These are phyloP conservation scores for Fusarium sp. DNA, from an alignment of 2,329 filamentous ascomycete genomes.

Conservation along the genomic window DNA sequence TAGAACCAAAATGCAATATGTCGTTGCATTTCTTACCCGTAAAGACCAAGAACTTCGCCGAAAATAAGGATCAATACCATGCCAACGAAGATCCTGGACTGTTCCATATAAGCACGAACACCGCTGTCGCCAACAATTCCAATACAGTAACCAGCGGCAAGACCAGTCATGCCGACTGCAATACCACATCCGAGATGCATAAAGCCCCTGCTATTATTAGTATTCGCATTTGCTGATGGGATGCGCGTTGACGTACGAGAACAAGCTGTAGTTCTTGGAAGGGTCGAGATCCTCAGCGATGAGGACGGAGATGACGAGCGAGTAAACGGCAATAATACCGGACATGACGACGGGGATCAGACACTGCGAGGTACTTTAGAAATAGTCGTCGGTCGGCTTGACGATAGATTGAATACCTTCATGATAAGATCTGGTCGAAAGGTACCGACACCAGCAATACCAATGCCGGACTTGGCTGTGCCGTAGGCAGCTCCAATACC, in stretches of 20 bases:
- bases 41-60: constrained; percentile 95
- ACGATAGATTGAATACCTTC: constrained; percentile 70
- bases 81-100: constrained; percentile 95
- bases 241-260: constrained; percentile 68
- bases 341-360: constrained; percentile 96
- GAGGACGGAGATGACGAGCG: constrained; percentile 94
- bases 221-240: background rate
- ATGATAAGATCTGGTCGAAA: constrained; percentile 90
- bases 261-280: constrained; percentile 81
- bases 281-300: constrained; percentile 91
- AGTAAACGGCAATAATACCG: constrained; percentile 98
- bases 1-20: background rate
- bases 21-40: constrained; percentile 75
- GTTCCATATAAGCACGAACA: constrained; percentile 94
- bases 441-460: constrained; percentile 86
- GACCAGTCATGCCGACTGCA: constrained; percentile 89
- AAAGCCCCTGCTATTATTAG: constrained; percentile 73
- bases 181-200: constrained; percentile 93
- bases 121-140: constrained; percentile 95
- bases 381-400: background rate
- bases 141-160: constrained; percentile 96
- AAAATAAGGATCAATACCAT: constrained; percentile 99
- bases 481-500: constrained; percentile 83
- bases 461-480: constrained; percentile 88
- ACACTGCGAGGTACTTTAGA: constrained; percentile 64